These are phyloP conservation scores for Galeopsis tetrahit DNA, from an alignment of 257 asterid genomes.

Conservation along the genomic window DNA sequence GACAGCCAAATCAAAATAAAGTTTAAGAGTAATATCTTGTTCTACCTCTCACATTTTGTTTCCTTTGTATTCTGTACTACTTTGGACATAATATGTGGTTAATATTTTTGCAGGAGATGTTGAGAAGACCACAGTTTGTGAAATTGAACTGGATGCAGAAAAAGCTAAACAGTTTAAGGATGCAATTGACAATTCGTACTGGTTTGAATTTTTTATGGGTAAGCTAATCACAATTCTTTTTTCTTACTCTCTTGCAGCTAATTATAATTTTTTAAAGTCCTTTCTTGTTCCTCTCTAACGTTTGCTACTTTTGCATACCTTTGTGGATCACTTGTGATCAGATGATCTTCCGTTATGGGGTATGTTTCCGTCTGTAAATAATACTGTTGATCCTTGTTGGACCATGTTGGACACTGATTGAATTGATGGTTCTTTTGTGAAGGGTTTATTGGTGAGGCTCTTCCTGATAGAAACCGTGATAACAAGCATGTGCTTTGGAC, in stretches of 20 bases:
- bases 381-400: conserved; percentile 6
- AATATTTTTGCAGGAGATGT: conserved; percentile 58
- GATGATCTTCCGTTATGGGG: conserved; percentile 99
- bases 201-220: conserved; percentile 81
- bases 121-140: conserved; percentile 55
- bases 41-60: neutral
- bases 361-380: conserved; percentile 43
- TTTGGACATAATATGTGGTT: neutral
- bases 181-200: conserved; percentile 69
- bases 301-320: conserved; percentile 34
- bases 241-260: conserved; percentile 12
- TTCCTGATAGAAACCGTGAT: conserved; percentile 57
- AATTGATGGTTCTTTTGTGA: conserved; percentile 33
- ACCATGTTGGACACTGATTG: conserved; percentile 22
- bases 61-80: neutral
- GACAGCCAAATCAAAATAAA: conserved; percentile 86
- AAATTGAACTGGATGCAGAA: conserved; percentile 62
- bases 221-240: conserved; percentile 19
- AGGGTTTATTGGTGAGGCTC: conserved; percentile 66
- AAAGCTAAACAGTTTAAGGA: conserved; percentile 67
- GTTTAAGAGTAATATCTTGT: conserved; percentile 63
- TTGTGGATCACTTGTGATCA: conserved; percentile 46
- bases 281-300: conserved; percentile 35
- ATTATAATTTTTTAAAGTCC: neutral
- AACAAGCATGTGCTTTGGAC: conserved; percentile 62